Evolutionary conservation across 164 flowering plant species (phyloP), one percentile per base, ranked within the genome.

Genomic region (Houttuynia cordata): DNA sequence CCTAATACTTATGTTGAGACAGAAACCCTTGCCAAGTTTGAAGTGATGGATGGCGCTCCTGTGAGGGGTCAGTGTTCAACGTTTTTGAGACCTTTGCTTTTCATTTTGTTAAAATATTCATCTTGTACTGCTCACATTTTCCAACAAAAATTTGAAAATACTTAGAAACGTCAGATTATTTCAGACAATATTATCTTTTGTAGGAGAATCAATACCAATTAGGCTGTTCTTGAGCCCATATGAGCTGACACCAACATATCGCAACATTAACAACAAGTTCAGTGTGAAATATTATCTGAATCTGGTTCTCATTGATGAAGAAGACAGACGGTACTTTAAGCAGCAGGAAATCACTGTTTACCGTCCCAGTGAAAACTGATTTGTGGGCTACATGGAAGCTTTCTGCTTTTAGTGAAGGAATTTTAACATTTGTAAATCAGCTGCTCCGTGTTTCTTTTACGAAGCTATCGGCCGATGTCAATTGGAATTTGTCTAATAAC

Each of bases 41-140:
- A 88, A 67, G 74, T 91, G 76, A 91, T 91, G 97, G 97, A 91
- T 78, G 97, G 97, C 64, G 96, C 96, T 71, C 97, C 97, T 9
- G 96, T 91, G 23, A 77, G 97, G 85, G 97, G 97, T 91, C 17
- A 45, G 49, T 17, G 49, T 45, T 1, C 14, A 45, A 85, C n/a
- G 3, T 23, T 9, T 24, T 30, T 30, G 37, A 30, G 6, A 30
- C n/a, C n/a, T n/a, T 54, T 54, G 4, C 22, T 52, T 1, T 52
- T 14, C n/a, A n/a, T 24, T 23, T 54, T 23, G 34, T 23, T 24
- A n/a, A n/a, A n/a, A n/a, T n/a, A 23, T 23, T 1, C 49, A 45
- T 45, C 14, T 45, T 14, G 17, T 42, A 17, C 49, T 45, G 14
- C 17, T 45, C 17, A 45, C 2, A 14, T 45, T 45, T 45, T 45